Evolutionary conservation across 2,329 filamentous ascomycete species (phyloP).

Genomic region (Nigrospora osmanthi): DNA sequence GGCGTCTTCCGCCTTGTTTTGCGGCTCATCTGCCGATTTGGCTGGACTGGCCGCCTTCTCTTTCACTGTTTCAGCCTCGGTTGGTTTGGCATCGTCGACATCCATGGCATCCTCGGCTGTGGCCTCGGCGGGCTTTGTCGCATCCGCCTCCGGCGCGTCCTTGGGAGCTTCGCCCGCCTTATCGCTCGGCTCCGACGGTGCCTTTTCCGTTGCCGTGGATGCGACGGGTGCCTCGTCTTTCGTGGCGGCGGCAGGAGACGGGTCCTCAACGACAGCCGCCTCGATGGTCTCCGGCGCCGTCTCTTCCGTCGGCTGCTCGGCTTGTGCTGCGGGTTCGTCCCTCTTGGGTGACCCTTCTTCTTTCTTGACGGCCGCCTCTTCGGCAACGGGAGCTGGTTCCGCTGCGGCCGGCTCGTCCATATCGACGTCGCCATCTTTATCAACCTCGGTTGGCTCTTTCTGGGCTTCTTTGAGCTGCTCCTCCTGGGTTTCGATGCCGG

Average conservation of each 20-base stretch:
- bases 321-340: background rate
- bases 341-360: conserved; percentile 19
- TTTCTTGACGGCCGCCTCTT: conserved; percentile 21
- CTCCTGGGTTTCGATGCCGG: conserved; percentile 14
- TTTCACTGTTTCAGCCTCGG: conserved; percentile 4
- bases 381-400: conserved; percentile 14
- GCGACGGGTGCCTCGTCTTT: background rate
- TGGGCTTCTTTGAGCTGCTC: conserved; percentile 12
- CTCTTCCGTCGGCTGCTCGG: background rate
- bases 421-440: conserved; percentile 42
- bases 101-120: conserved; percentile 1
- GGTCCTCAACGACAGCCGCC: background rate
- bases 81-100: background rate
- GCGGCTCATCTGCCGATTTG: background rate
- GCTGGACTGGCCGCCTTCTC: background rate
- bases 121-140: background rate
- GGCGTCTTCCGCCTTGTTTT: no score
- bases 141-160: background rate
- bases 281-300: background rate
- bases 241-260: background rate
- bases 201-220: conserved; percentile 1
- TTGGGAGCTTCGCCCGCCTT: conserved; percentile 1
- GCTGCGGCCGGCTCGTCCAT: conserved; percentile 33
- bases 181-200: background rate
- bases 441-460: conserved; percentile 21